Base-by-base conservation (phyloP, 1,284 basidiomycete genomes). In the Coriolopsis trogii region DNA sequence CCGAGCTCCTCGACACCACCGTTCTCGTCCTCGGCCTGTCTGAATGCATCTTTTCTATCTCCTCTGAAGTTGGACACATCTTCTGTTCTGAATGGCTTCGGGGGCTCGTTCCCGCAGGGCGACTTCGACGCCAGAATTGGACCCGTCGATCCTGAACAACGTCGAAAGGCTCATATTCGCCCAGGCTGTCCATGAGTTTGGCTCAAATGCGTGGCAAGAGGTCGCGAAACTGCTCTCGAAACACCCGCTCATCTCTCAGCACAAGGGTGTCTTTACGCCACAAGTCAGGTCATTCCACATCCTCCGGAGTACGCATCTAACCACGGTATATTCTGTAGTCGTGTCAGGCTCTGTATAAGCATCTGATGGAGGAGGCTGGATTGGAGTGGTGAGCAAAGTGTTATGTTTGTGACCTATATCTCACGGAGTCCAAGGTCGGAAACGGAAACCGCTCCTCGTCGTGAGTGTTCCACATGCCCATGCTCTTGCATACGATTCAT, bases 141-240 rank as follows among this genome's bases (percentile, higher is more conserved):
- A 63, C 52, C 40, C 51, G 23, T 49, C 57, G 28, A 58, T 29
- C 40, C 70, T 85, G 50, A 75, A 68, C 48, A 79, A 74, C 52
- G 67, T 86, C 37, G 89, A 91, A 69, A 72, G 77, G 40, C 85
- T 95, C 45, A 70, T 95, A 29, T 79, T 95, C 44, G 81, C 91
- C 3, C 93, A 95, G 71, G 87, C 91, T 0, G 86, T 92, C 33
- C 91, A 90, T 70, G 90, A 94, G 66, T 77, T 87, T 53, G 93
- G 93, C n/a, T 79, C 85, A 24, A 73, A 80, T 41, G 72, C 81
- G n/a, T 94, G 92, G 92, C 62, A 75, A 30, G 69, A 76, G 9
- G 82, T 94, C n/a, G 78, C 87, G 25, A 79, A 79, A 46, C 60
- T 89, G 3, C 77, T 95, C 21, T 71, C 78, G 20, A 81, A 80